Base-by-base conservation (phyloP, 1,284 basidiomycete genomes). In the Coniferiporia sulphurascens region DNA sequence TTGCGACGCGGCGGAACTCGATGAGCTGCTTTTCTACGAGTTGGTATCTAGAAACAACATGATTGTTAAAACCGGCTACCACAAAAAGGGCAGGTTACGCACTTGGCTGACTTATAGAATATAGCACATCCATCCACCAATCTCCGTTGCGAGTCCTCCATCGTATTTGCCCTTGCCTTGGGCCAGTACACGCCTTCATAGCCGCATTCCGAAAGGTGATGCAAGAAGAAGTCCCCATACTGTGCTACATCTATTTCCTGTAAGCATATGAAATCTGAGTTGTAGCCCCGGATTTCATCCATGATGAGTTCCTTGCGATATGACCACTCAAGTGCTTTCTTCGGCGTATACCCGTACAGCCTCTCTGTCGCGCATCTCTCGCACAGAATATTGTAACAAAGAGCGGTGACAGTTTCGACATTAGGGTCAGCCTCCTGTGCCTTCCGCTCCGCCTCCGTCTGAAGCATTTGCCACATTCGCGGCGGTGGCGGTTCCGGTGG, bases 101-200 rank as follows among this genome's bases (percentile, higher is more conserved):
- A 95, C 93, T 90, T 91, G 69, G 85, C 80, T 62, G 85, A 77
- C 78, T 95, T 97, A 85, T 87, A 98, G 76, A 99, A 99, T 34
- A 84, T 98, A 4, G 96, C 96, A 79, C 95, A 97, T 13, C 97
- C 97, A 75, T 99, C 97, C 36, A 99, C 96, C 69, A 84, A 78
- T 64, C 89, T 83, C 68, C 89, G 83, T 74, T 98, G 95, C 48
- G 88, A 80, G 62, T 91, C 88, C 59, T 84, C 85, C 95, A 98
- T 97, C 36, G 92, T 98, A 77, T 93, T 89, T 67, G 93, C 94
- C 65, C 95, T 82, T 54, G 92, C 90, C 76, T 97, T 96, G n/a
- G 95, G 91, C 79, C 89, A 95, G 73, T 89, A 94, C 15, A 94
- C 85, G 13, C 96, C 95, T 63, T 95, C 92, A 72, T 98, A 99